Conservation (phyloP, 176 grass and related monocot genomes). For the Poa annua region DNA sequence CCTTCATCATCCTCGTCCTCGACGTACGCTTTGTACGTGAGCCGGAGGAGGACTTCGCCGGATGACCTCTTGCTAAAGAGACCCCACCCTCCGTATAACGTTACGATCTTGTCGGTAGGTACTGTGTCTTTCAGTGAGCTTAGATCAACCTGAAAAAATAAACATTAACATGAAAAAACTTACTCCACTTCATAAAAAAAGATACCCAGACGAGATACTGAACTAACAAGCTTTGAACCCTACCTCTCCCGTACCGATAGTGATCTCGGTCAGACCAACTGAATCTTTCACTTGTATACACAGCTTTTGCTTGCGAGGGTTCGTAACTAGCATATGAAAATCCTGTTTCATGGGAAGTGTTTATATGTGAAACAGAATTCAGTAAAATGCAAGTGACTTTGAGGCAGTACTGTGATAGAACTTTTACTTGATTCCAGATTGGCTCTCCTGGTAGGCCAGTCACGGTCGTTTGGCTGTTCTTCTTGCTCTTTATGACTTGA, state of each 20-base stretch:
- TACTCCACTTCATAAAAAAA: conserved; percentile 9
- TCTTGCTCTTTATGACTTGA: conserved; percentile 97
- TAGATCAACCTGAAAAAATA: conserved; percentile 73
- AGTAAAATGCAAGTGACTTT: conserved; percentile 5
- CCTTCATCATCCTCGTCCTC: conserved; percentile 90
- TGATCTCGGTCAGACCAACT: conserved; percentile 75
- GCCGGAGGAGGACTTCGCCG: conserved; percentile 81
- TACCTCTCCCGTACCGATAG: conserved; percentile 90
- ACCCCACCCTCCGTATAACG: conserved; percentile 68
- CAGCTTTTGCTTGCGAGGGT: conserved; percentile 81
- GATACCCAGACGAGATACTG: neutral
- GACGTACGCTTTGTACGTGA: conserved; percentile 94
- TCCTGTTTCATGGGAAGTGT: conserved; percentile 58
- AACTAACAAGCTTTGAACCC: neutral
- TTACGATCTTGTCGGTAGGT: conserved; percentile 82
- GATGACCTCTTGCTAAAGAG: conserved; percentile 59
- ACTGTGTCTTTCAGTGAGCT: conserved; percentile 92
- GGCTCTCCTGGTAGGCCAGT: conserved; percentile 86
- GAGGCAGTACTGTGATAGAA: conserved; percentile 6
- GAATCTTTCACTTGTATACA: conserved; percentile 82
- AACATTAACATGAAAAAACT: conserved; percentile 16
- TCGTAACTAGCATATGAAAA: conserved; percentile 85
- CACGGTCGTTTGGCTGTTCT: conserved; percentile 96
- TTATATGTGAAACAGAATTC: neutral
- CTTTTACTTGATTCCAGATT: conserved; percentile 97